Percentiles rank a stretch among this genome's conserved stretches.
Conservation (phyloP, 345 rosid species). For the Corchorus olitorius region DNA sequence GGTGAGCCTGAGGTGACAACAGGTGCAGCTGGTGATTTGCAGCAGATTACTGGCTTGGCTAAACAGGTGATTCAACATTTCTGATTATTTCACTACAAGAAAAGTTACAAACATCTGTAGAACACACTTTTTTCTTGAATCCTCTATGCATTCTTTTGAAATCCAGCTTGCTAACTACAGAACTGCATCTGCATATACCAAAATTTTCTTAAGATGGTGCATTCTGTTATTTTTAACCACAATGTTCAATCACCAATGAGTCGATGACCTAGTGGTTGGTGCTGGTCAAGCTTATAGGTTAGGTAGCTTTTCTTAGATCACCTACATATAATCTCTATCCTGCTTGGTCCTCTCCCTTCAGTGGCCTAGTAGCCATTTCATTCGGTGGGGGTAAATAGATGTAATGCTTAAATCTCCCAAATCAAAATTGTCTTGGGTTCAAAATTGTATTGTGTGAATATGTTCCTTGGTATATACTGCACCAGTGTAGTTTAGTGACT, state of each 20-base stretch:
- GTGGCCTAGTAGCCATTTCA: conserved; percentile 1
- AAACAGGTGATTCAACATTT: conserved; percentile 57
- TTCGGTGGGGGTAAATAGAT: not conserved
- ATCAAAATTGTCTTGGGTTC: not conserved
- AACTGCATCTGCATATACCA: not conserved
- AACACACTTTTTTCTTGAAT: too few relatives aligned
- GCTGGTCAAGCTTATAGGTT: not conserved
- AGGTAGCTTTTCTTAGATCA: not conserved
- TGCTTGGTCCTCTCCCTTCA: not conserved
- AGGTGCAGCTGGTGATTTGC: conserved; percentile 96
- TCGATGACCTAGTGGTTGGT: not conserved
- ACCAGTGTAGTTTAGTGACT: conserved; percentile 7
- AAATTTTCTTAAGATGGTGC: not conserved
- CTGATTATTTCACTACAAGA: not conserved
- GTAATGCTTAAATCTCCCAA: not conserved
- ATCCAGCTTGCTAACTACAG: not conserved
- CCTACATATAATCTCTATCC: not conserved
- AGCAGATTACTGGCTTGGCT: conserved; percentile 94
- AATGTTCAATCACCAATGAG: not conserved
- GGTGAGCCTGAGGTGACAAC: conserved; percentile 98
- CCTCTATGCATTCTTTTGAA: not conserved
- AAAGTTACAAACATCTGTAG: not conserved
- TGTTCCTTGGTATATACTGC: not conserved
- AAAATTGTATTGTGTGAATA: not conserved
- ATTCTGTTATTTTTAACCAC: not conserved